Base-by-base conservation (phyloP, 2,329 filamentous ascomycete species). In the Phyllosticta paracitricarpa region DNA sequence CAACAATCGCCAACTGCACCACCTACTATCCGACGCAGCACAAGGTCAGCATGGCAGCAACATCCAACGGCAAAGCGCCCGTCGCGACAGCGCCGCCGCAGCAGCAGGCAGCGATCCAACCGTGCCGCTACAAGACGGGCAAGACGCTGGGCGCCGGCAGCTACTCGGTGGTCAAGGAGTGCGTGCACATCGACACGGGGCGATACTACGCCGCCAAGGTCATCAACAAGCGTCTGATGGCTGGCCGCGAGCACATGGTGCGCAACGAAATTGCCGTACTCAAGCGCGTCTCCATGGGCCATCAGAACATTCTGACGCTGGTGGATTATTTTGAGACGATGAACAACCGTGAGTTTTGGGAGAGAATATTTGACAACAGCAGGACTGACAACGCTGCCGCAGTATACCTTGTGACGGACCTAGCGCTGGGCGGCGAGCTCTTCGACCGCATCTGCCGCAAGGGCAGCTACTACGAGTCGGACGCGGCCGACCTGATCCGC, bases 281-380 rank as follows among this genome's bases (percentile, higher is more conserved):
- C 67, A 97, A 97, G 76, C 88, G 88, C 71, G 93, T 99, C n/a
- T 97, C 93, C 1, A 96, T 99, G 89, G 94, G 94, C 61, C 93
- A 99, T 77, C 90, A 94, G 75, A 99, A 99, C 73, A 97, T 99
- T 73, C 79, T 99, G 64, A 99, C 94, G 1, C 82, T 99, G 63
- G 94, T 97, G 69, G 94, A 99, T 79, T 99, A 97, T 77, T 99
- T 99, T 72, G 94, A 99, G 79, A 99, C 94, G 6, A 96, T 97
- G 89, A 97, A 99, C 79, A 99, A 99, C 77, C 83, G 85, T 87
- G 76, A 62, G 81, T 40, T 22, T 59, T 54, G n/a, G 22, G 2
- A 9, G 40, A 22, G 33, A 51, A 14, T 56, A 59, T 26, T 10
- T 52, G n/a, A 26, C 28, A 53, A 52, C 19, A 22, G 2, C 19